A percentile compares a stretch with the other conserved stretches of the same genome.
These are phyloP conservation scores for Chaetomidium leptoderma DNA, from an alignment of 495 filamentous ascomycete species.

Conservation along the genomic window DNA sequence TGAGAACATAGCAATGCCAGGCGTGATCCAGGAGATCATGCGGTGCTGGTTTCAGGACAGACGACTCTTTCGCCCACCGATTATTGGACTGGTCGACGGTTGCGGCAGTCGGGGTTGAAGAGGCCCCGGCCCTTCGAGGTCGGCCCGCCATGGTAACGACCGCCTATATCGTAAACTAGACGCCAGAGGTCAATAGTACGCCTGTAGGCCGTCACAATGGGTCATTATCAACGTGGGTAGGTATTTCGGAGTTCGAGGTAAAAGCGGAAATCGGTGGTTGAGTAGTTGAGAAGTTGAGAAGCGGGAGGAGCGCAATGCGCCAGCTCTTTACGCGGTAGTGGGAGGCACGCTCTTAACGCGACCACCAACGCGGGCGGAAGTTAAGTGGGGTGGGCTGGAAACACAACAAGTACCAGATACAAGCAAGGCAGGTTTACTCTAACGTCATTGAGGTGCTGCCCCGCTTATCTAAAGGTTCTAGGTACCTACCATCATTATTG, in stretches of 20 bases:
- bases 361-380: neutral
- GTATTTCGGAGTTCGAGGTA: neutral
- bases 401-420: neutral
- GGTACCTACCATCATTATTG: neutral
- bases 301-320: no score
- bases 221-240: neutral
- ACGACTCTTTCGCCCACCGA: slow-evolving; percentile 33
- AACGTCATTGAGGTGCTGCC: no score
- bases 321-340: slow-evolving; percentile 13
- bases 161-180: neutral
- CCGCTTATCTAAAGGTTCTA: neutral
- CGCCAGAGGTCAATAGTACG: neutral
- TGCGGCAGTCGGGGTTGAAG: slow-evolving; percentile 30
- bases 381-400: neutral
- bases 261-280: neutral
- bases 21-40: slow-evolving; percentile 20
- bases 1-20: slow-evolving; percentile 45
- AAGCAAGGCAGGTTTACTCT: no score
- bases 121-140: slow-evolving; percentile 28
- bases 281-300: neutral
- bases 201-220: neutral
- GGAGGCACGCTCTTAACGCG: neutral
- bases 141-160: slow-evolving; percentile 32
- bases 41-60: slow-evolving; percentile 32
- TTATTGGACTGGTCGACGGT: slow-evolving; percentile 25